Base-by-base conservation (phyloP, 2,329 filamentous ascomycete species). In the Colletotrichum euphorbiae region DNA sequence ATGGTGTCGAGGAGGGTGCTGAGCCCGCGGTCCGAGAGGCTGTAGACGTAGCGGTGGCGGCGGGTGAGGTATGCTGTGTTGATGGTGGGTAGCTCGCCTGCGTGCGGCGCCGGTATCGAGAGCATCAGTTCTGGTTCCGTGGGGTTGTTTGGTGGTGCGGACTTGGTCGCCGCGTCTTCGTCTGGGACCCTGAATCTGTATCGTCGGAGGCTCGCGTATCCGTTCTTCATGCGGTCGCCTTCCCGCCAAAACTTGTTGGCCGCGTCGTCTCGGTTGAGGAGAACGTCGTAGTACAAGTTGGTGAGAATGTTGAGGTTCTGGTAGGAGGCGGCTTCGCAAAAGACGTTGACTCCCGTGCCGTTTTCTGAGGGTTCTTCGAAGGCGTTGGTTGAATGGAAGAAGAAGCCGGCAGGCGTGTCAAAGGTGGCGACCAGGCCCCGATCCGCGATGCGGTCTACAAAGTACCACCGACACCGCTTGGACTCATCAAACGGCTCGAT, bases 371-470 rank as follows among this genome's bases (percentile, higher is more conserved):
- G 71, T 70, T 92, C 86, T 73, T 95, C 91, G 75, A 90, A 96
- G 0, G 92, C 87, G 72, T 97, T 97, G 75, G 93, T 82, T 0
- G 87, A 88, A 78, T 97, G 93, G 77, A 97, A 97, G 77, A 89
- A 90, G 81, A 94, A 97, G 52, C 89, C 89, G 0, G 91, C 85
- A 0, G 87, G 84, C 15, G 87, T 90, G 17, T 90, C 85, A 73
- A 91, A 94, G 2, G 84, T 87, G 7, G 88, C 90, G 0, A 96
- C 84, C 0, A 96, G 80, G 0, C 93, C 92, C 54, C 83, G 83
- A 4, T 83, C 85, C 2, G 82, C 78, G 3, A 75, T 82, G 1
- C 93, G 87, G 75, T 96, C 92, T 17, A 97, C 78, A 0, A 97
- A 87, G 70, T 92, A 88, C 93, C 93, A 97, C 31, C 79, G 86